A percentile compares a stretch with the other conserved stretches of the same genome.
phyloP scores from a whole-genome alignment of 495 filamentous ascomycete species.

The Aspergillus ostianus region DNA sequence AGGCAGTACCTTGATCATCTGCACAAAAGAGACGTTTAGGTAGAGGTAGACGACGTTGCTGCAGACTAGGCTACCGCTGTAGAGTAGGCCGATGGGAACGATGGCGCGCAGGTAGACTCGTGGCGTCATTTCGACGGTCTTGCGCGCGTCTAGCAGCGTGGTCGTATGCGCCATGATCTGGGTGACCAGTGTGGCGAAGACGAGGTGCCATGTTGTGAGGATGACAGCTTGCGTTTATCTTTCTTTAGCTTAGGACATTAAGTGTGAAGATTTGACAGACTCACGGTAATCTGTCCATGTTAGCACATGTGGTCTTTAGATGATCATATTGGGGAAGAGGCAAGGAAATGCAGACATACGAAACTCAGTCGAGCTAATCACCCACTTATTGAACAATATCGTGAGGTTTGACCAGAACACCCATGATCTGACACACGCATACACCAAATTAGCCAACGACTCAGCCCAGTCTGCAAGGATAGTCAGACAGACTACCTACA shows the following conservation, averaged over 20 bases:
- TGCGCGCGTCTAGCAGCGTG: constrained; percentile 63
- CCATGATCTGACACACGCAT: constrained; percentile 14
- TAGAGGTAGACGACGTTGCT: constrained; percentile 74
- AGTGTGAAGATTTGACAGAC: not conserved
- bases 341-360: constrained; percentile 11
- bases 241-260: not conserved
- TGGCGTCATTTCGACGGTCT: constrained; percentile 66
- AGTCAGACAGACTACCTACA: constrained; percentile 9
- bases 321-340: not conserved
- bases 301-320: not conserved
- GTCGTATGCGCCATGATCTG: constrained; percentile 71
- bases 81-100: constrained; percentile 72
- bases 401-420: constrained; percentile 25
- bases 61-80: constrained; percentile 69
- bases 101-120: constrained; percentile 67
- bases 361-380: constrained; percentile 19
- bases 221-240: constrained; percentile 45
- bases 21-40: constrained; percentile 74
- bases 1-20: constrained; percentile 70
- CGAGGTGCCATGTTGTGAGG: constrained; percentile 76
- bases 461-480: not conserved
- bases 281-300: constrained; percentile 19
- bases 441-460: not conserved
- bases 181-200: constrained; percentile 70
- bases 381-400: constrained; percentile 25